Evolutionary conservation across 768 basidiomycete genomes (phyloP).

Genomic region (Rhodocollybia butyracea): DNA sequence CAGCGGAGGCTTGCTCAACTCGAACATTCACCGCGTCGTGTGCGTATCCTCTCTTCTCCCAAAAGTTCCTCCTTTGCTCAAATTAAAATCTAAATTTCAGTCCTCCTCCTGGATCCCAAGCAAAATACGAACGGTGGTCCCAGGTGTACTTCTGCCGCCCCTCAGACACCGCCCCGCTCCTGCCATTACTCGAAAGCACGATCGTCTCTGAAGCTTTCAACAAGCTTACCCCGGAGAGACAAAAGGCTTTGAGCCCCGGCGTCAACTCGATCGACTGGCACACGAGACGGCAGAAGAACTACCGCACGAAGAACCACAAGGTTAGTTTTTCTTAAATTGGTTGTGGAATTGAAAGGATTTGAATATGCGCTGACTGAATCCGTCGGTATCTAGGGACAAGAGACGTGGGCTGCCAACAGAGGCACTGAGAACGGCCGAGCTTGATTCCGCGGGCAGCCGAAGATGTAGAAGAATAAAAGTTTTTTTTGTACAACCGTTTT

Average conservation of each 20-base stretch:
- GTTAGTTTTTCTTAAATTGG: slow-evolving; percentile 20
- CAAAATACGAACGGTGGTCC: slow-evolving; percentile 55
- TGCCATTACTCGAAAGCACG: slow-evolving; percentile 47
- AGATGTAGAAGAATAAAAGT: not conserved
- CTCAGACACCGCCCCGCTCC: slow-evolving; percentile 47
- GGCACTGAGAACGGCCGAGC: slow-evolving; percentile 33
- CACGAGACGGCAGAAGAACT: slow-evolving; percentile 39
- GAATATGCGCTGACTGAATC: not conserved
- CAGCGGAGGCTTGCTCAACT: slow-evolving; percentile 61
- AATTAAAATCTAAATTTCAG: slow-evolving; percentile 27
- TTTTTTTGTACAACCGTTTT: not conserved
- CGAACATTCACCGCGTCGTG: slow-evolving; percentile 64
- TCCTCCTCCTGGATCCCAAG: slow-evolving; percentile 58
- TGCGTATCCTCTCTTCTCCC: slow-evolving; percentile 22
- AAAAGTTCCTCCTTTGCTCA: not conserved
- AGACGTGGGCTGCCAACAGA: slow-evolving; percentile 44
- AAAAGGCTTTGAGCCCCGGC: slow-evolving; percentile 24
- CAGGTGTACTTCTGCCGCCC: slow-evolving; percentile 69
- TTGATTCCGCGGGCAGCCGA: too few species aligned
- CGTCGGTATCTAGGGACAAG: slow-evolving; percentile 33
- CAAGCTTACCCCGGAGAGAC: slow-evolving; percentile 30
- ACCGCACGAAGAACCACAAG: slow-evolving; percentile 40
- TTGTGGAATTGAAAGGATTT: not conserved
- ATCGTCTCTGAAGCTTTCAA: slow-evolving; percentile 43
- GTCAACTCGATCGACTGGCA: slow-evolving; percentile 43